Base-by-base conservation (phyloP, 2,329 filamentous ascomycete genomes). In the Aspergillus uvarum region DNA sequence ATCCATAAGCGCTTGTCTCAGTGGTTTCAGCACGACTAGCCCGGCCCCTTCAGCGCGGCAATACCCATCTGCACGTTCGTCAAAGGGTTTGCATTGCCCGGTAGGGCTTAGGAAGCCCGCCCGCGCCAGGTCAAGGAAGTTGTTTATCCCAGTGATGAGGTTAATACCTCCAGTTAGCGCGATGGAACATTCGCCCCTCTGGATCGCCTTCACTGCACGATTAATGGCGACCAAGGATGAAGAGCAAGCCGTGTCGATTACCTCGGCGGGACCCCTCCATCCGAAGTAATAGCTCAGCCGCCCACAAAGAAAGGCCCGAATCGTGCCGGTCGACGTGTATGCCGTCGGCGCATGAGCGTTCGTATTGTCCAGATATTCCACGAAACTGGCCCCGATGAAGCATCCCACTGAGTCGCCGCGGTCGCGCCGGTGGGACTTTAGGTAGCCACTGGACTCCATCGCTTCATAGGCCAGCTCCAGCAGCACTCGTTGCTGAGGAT, bases 1-100 rank as follows among this genome's bases (percentile, higher is more conserved):
- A 42, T 82, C 10, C 82, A 75, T 64, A 82, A 70, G 74, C 59
- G 82, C 78, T 6, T 68, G 66, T 8, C 78, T 74, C 0, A 79
- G 62, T 2, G 75, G 77, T 47, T 64, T 62, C 3, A 65, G 51
- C 5, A 61, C n/a, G 1, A 65, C 49, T 3, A 32, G 5, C 1
- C 35, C 61, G 2, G 29, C 24, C 1, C 57, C 63, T 21, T 65
- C 63, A 0, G 57, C 59, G 0, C 63, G 54, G 16, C 51, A 62
- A 26, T 63, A 65, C 1, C 63, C 63, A 35, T 54, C 51, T 11
- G 54, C 61, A 5, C 32, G 24, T 0, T 42, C 48, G 52, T 62
- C 63, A 47, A 65, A 65, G 1, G 63, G 35, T 2, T 50, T 50
- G 1, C 42, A 59, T 10, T 47, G 47, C 0, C 59, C 61, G 1